Conservation (phyloP, 331 rosid genomes). For the Rosa hybrid region DNA sequence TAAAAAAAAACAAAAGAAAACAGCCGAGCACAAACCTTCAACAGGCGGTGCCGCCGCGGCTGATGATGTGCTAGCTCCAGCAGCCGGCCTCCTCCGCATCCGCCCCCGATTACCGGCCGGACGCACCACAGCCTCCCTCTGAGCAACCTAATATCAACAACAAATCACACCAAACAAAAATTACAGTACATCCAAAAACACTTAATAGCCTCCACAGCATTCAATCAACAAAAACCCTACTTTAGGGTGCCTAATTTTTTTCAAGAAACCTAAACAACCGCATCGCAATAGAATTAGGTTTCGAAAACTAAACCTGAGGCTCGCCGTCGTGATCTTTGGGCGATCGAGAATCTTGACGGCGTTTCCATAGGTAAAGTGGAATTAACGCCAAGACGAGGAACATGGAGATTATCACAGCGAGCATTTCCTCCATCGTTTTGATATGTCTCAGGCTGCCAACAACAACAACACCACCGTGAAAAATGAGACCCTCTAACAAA, state of each 20-base stretch:
- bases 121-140: slow-evolving; percentile 70
- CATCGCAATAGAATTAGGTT: not conserved
- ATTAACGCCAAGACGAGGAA: slow-evolving; percentile 60
- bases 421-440: slow-evolving; percentile 65
- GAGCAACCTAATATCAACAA: slow-evolving; percentile 50
- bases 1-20: no score
- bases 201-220: not conserved
- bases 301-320: slow-evolving; percentile 53
- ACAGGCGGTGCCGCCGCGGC: slow-evolving; percentile 41
- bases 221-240: not conserved
- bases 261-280: not conserved
- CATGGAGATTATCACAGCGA: slow-evolving; percentile 58
- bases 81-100: slow-evolving; percentile 87
- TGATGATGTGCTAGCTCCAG: slow-evolving; percentile 84
- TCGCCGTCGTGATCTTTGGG: slow-evolving; percentile 49
- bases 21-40: slow-evolving; percentile 52
- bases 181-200: not conserved
- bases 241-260: not conserved
- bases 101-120: slow-evolving; percentile 67
- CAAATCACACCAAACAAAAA: not conserved
- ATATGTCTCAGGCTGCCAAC: not conserved
- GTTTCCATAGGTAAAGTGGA: slow-evolving; percentile 84
- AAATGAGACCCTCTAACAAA: not conserved
- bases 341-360: slow-evolving; percentile 59
- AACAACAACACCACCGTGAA: not conserved